phyloP scores from a whole-genome alignment of 345 rosid genomes.

The Arabis alpina region DNA sequence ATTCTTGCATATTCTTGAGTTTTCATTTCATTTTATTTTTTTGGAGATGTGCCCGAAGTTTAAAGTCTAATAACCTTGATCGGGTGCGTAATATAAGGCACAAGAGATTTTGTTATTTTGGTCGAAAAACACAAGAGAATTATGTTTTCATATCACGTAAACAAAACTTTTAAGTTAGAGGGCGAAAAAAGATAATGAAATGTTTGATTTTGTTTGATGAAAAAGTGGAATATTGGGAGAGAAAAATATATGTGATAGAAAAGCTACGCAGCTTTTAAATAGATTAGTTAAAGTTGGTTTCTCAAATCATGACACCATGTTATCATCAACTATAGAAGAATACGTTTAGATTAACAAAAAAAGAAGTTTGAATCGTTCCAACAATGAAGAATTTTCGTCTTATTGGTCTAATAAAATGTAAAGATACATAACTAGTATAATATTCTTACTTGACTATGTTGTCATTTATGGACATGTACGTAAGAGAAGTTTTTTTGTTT shows the following conservation, averaged over 20 bases:
- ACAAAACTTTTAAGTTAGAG: not conserved
- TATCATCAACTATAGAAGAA: conserved; percentile 13
- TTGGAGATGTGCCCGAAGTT: too few relatives aligned
- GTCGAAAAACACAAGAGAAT: not conserved
- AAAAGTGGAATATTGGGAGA: not conserved
- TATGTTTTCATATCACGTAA: conserved; percentile 3
- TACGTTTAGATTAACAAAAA: conserved; percentile 12
- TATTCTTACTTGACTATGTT: conserved; percentile 14
- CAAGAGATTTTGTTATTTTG: not conserved
- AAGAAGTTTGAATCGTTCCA: conserved; percentile 19
- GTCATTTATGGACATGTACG: conserved; percentile 17
- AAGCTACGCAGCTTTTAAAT: conserved; percentile 19
- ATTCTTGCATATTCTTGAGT: not conserved
- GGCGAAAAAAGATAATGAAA: not conserved
- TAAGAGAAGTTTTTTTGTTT: not conserved
- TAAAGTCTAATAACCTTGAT: not conserved
- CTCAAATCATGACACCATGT: conserved; percentile 38
- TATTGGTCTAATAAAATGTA: not conserved
- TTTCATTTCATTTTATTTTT: not conserved
- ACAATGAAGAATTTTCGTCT: not conserved
- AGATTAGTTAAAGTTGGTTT: not conserved
- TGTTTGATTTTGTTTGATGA: conserved; percentile 13
- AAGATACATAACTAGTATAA: not conserved
- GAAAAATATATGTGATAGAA: not conserved
- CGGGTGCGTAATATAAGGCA: not conserved